Conservation (phyloP, 1,284 basidiomycete species). For the Lentinula novae-zelandiae region DNA sequence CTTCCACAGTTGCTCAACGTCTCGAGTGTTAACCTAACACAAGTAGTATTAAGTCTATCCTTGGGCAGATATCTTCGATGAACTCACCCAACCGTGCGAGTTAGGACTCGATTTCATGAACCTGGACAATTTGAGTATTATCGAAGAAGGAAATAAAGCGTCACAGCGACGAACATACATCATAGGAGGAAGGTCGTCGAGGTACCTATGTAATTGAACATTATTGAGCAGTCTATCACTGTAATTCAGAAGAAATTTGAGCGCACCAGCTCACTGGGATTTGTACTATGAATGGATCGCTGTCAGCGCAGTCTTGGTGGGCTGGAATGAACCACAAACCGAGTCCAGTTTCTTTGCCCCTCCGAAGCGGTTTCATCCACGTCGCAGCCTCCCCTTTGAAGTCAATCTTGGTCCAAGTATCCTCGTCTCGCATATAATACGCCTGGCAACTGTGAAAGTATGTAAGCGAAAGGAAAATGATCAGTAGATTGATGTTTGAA, state of each 20-base stretch:
- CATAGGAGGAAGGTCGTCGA: slow-evolving; percentile 70
- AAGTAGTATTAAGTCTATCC: neutral
- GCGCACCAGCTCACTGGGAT: slow-evolving; percentile 68
- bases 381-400: slow-evolving; percentile 54
- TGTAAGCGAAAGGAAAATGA: slow-evolving; percentile 3
- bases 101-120: slow-evolving; percentile 66
- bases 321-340: slow-evolving; percentile 20
- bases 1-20: slow-evolving; percentile 76
- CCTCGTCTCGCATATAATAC: slow-evolving; percentile 69
- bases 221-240: neutral
- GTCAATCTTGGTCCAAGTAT: slow-evolving; percentile 75
- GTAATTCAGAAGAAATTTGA: neutral
- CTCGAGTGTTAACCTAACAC: slow-evolving; percentile 57
- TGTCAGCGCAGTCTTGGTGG: too few species aligned
- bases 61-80: neutral
- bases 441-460: slow-evolving; percentile 52
- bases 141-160: neutral
- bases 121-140: slow-evolving; percentile 25
- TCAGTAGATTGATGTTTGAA: slow-evolving; percentile 14
- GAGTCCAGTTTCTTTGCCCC: slow-evolving; percentile 60
- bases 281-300: slow-evolving; percentile 40
- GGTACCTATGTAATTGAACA: slow-evolving; percentile 37
- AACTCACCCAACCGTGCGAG: slow-evolving; percentile 61
- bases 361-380: slow-evolving; percentile 75
- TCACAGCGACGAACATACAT: slow-evolving; percentile 37